These are phyloP conservation scores for Sporobolomyces pararoseus DNA, from an alignment of 768 basidiomycete genomes.

Conservation along the genomic window DNA sequence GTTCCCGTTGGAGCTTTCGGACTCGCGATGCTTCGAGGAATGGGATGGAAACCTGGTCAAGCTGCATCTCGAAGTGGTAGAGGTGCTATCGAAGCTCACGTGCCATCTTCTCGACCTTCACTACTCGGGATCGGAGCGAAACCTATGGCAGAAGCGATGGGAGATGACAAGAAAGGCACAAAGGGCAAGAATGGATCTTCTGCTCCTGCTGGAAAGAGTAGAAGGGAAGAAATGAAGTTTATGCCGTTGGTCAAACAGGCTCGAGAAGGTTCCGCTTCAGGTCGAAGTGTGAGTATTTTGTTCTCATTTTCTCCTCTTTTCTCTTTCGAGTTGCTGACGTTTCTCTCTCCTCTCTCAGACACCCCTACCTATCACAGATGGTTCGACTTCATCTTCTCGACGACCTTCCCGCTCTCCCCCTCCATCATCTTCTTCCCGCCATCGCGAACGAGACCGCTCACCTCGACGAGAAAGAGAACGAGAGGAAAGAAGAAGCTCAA, in stretches of 20 bases:
- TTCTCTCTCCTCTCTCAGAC: conserved; percentile 48
- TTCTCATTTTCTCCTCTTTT: too few species aligned
- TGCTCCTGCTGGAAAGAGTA: conserved; percentile 50
- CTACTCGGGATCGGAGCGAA: conserved; percentile 92
- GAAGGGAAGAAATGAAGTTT: conserved; percentile 66
- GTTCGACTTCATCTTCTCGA: conserved; percentile 53
- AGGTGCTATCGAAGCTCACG: conserved; percentile 68
- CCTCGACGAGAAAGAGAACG: conserved; percentile 1
- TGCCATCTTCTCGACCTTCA: conserved; percentile 76
- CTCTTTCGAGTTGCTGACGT: conserved; percentile 2
- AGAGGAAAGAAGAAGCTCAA: conserved; percentile 29
- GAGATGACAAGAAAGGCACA: conserved; percentile 49
- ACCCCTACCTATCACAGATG: conserved; percentile 47
- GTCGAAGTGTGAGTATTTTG: conserved; percentile 14
- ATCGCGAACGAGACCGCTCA: conserved; percentile 18
- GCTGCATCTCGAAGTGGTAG: conserved; percentile 65
- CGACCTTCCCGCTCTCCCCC: conserved; percentile 50
- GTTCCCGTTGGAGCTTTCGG: conserved; percentile 92
- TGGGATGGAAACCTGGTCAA: conserved; percentile 89
- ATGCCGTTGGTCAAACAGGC: conserved; percentile 76
- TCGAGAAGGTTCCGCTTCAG: conserved; percentile 43
- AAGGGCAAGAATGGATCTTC: conserved; percentile 39
- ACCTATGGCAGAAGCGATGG: conserved; percentile 65
- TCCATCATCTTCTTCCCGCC: conserved; percentile 40
- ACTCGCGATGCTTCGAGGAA: conserved; percentile 83